phyloP scores from a whole-genome alignment of 768 basidiomycete species.

The Lepiota brunneoincarnata region DNA sequence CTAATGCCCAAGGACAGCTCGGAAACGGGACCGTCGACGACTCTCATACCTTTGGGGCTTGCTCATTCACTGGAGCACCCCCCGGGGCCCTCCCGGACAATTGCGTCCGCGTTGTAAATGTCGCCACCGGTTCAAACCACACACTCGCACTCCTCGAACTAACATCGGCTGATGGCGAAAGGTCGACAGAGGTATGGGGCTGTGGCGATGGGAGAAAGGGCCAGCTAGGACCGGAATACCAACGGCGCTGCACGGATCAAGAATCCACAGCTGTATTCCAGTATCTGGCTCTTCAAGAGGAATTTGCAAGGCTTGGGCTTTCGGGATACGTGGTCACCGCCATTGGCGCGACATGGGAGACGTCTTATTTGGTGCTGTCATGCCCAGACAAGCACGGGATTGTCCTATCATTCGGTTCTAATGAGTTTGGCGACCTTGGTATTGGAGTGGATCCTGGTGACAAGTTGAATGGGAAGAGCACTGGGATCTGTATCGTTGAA shows the following conservation, averaged over 20 bases:
- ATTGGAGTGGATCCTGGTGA: constrained; percentile 30
- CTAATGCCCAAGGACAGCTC: constrained; percentile 55
- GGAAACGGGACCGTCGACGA: constrained; percentile 46
- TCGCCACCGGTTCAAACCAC: constrained; percentile 79
- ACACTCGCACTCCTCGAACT: constrained; percentile 61
- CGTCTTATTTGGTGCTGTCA: constrained; percentile 68
- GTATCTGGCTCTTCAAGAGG: constrained; percentile 36
- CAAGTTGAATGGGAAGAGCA: constrained; percentile 12
- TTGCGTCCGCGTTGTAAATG: constrained; percentile 35
- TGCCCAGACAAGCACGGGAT: constrained; percentile 40
- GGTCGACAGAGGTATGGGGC: constrained; percentile 55
- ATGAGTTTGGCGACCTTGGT: constrained; percentile 85
- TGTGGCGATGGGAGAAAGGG: constrained; percentile 70
- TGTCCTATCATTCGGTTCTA: constrained; percentile 76
- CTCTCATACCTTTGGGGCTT: constrained; percentile 37
- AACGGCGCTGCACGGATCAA: constrained; percentile 14
- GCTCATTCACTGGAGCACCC: constrained; percentile 32
- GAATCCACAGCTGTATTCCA: constrained; percentile 38
- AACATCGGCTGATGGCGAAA: constrained; percentile 16
- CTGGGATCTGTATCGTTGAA: constrained; percentile 35
- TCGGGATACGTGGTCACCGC: constrained; percentile 41
- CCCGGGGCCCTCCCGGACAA: constrained; percentile 28
- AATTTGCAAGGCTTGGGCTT: constrained; percentile 32
- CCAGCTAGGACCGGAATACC: constrained; percentile 60
- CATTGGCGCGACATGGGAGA: constrained; percentile 80